Base-by-base conservation (phyloP, 768 basidiomycete species). In the Coprinopsis cinerea region DNA sequence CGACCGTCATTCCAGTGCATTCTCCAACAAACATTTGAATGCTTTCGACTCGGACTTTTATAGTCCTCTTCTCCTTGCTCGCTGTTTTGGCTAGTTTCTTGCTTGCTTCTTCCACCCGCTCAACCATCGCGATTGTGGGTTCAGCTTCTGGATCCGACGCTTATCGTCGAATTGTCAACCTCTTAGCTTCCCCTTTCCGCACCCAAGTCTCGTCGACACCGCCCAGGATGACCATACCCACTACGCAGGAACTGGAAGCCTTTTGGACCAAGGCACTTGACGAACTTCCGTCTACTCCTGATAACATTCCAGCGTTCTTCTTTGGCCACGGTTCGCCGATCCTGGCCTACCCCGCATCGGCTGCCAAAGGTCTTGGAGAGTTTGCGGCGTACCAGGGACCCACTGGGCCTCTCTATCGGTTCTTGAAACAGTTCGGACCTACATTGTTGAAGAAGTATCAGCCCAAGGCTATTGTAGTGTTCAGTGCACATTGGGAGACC, bases 401-500 rank as follows among this genome's bases (percentile, higher is more conserved):
- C 5, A 67, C 66, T 4, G 80, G 83, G 0, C 73, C 76, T 1
- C 67, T 86, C 15, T 77, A 76, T 1, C 57, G 59, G 11, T 90
- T 89, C 61, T 63, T 88, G 55, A 69, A 66, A 37, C 70, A 82
- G 49, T 87, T 89, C 64, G 86, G 86, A 0, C 79, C 81, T 1
- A 70, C 69, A 0, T 60, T 88, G 24, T 57, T 88, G 35, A 59
- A 76, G 49, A 89, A 88, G 62, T 91, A 91, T 64, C 71, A 79
- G 41, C 87, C 87, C 2, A 83, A 80, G 59, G 87, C 77, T n/a
- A 83, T 88, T 46, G 77, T 90, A 3, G 85, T 89, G 1, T 88
- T 89, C 67, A 86, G 83, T 54, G 88, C 88, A 10, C 88, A 90
- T 58, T 90, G 85, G 85, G 88, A 91, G 60, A 83, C 85, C 1